Base-by-base conservation (phyloP, 106 monocot species). In the Apostasia shenzhenica region DNA sequence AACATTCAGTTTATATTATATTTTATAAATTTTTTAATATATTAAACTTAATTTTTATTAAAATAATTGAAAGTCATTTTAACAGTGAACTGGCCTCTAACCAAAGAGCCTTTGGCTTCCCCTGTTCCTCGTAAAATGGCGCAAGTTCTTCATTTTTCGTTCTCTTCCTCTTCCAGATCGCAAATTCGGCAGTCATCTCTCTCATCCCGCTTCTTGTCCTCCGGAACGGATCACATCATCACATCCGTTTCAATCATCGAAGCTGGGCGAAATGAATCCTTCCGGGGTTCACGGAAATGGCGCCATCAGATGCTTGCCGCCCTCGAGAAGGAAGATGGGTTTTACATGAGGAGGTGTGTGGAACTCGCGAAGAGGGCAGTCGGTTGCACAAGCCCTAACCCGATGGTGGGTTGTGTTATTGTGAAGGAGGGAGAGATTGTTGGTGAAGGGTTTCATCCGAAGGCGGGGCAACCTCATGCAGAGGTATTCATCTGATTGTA, bases 331-430 rank as follows among this genome's bases (percentile, higher is more conserved):
- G 88, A 91, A 11, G 94, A 95, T 53, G 75, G 60, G 26, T 82
- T 75, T 74, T 91, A 86, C 81, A 91, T 95, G 73, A 75, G 91
- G 66, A 75, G 73, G 43, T 88, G 91, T 67, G 89, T 97, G 41
- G 95, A 92, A 56, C 61, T 97, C 45, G 92, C 95, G 43, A 79
- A 71, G 70, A 81, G 45, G 37, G 89, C 89, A 2, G 45, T 82
- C 8, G 95, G 95, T 1, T 76, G 71, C 80, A 97, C 95, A 2
- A 79, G 82, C n/a, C 95, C 95, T 4, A 97, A 97, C 61, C 95
- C 95, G 2, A 92, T 97, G 95, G 95, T 97, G 13, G 95, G 95
- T 4, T 97, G 95, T 37, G 95, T 97, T 51, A 87, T 97, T 54
- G 92, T 97, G 9, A 80, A 82, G 59, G 89, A 79, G 5, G 84